Evolutionary conservation across 257 asterid genomes (phyloP).

Genomic region (Fraxinus americana): DNA sequence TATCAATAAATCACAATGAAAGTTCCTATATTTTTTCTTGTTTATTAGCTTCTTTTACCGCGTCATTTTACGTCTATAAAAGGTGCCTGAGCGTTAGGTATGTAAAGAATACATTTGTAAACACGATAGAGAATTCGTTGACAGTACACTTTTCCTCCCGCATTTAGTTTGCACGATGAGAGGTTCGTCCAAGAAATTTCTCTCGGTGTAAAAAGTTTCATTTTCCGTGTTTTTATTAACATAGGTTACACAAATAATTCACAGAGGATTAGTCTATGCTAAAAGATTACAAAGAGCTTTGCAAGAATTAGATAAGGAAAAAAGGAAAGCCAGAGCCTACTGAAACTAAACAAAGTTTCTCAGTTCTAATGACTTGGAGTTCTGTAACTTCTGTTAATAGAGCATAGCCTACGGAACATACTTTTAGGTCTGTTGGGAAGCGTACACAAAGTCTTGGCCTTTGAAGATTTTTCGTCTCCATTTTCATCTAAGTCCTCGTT

Average conservation of each 20-base stretch:
- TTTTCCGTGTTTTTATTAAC: slow-evolving; percentile 37
- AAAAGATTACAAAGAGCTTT: slow-evolving; percentile 39
- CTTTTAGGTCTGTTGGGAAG: slow-evolving; percentile 57
- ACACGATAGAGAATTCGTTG: neutral
- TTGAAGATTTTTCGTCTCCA: slow-evolving; percentile 30
- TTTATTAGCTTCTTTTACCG: neutral
- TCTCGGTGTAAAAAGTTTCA: neutral
- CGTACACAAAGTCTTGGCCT: slow-evolving; percentile 8
- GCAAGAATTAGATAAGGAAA: slow-evolving; percentile 29
- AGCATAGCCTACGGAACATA: slow-evolving; percentile 81
- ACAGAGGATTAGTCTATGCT: slow-evolving; percentile 45
- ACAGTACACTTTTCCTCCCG: neutral
- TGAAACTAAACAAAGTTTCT: slow-evolving; percentile 27
- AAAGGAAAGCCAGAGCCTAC: slow-evolving; percentile 21
- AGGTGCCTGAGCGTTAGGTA: too few species aligned
- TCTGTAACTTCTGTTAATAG: slow-evolving; percentile 54
- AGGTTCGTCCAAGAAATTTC: neutral
- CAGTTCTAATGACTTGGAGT: slow-evolving; percentile 57
- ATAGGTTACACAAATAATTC: slow-evolving; percentile 48
- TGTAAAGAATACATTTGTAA: neutral
- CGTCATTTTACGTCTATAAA: neutral
- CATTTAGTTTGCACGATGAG: neutral
- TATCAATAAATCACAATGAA: too few species aligned
- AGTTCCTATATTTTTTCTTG: neutral
- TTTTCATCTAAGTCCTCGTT: slow-evolving; percentile 53